Percentiles rank a stretch among this genome's conserved stretches.
phyloP scores from a whole-genome alignment of 2,329 filamentous ascomycete genomes.

The Shiraia sp. region DNA sequence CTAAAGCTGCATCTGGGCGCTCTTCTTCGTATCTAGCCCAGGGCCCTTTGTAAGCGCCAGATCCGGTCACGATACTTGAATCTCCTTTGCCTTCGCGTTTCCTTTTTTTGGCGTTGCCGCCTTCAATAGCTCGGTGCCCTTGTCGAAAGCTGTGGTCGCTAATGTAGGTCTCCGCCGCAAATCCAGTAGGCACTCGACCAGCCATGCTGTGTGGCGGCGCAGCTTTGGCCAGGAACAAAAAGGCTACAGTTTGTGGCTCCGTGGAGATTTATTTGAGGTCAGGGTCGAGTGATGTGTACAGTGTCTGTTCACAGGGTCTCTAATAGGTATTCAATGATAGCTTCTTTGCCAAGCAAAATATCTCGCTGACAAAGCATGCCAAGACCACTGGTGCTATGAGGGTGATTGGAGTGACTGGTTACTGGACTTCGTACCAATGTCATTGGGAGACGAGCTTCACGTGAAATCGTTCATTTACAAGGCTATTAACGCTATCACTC shows the following conservation, averaged over 20 bases:
- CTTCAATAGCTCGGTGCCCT: constrained; percentile 79
- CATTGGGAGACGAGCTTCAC: constrained; percentile 5
- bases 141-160: constrained; percentile 88
- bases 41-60: constrained; percentile 86
- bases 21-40: constrained; percentile 86
- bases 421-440: no score
- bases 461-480: constrained; percentile 28
- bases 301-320: no score
- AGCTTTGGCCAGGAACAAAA: no score
- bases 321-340: no score
- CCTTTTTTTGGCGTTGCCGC: constrained; percentile 68
- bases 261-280: no score
- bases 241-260: no score
- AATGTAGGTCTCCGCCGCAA: constrained; percentile 83
- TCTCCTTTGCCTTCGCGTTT: constrained; percentile 85
- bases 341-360: constrained; percentile 4
- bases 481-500: constrained; percentile 38
- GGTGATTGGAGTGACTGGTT: no score
- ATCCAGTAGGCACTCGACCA: constrained; percentile 67
- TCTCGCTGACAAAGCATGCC: constrained; percentile 23
- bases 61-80: constrained; percentile 80
- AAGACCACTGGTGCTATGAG: no score
- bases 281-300: no score
- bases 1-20: constrained; percentile 68
- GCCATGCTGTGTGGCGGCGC: constrained; percentile 18